Conservation (phyloP, 495 filamentous ascomycete species). For the Neurospora terricola region DNA sequence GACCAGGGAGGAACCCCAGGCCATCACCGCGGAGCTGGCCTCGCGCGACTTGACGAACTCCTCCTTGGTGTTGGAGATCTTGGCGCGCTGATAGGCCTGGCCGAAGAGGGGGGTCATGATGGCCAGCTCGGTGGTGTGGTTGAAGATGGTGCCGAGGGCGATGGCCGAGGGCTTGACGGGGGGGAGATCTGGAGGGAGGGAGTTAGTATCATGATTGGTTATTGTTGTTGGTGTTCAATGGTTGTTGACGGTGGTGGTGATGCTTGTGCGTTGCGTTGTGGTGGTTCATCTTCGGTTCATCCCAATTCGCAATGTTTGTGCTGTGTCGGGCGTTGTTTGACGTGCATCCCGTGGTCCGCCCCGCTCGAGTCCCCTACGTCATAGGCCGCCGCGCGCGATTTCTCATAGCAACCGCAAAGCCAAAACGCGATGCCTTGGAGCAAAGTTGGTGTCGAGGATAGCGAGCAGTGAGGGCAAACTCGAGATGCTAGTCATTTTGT, state of each 20-base stretch:
- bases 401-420: background rate
- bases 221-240: background rate
- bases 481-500: background rate
- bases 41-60: conserved; percentile 93
- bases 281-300: background rate
- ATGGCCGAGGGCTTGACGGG: conserved; percentile 97
- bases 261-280: background rate
- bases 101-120: conserved; percentile 87
- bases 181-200: conserved; percentile 58
- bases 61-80: conserved; percentile 86
- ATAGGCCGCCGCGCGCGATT: background rate
- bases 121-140: conserved; percentile 55
- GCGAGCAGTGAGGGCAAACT: background rate
- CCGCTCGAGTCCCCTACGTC: background rate
- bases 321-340: background rate
- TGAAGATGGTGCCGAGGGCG: conserved; percentile 90
- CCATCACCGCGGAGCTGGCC: conserved; percentile 72
- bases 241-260: background rate
- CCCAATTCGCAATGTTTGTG: background rate
- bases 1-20: conserved; percentile 81
- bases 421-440: background rate
- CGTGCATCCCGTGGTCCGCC: background rate
- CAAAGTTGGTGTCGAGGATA: background rate
- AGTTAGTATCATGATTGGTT: background rate
- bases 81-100: conserved; percentile 88